Evolutionary conservation across 2,329 filamentous ascomycete species (phyloP), one percentile per base, ranked within the genome.

Genomic region (Magnaporthales sp.): DNA sequence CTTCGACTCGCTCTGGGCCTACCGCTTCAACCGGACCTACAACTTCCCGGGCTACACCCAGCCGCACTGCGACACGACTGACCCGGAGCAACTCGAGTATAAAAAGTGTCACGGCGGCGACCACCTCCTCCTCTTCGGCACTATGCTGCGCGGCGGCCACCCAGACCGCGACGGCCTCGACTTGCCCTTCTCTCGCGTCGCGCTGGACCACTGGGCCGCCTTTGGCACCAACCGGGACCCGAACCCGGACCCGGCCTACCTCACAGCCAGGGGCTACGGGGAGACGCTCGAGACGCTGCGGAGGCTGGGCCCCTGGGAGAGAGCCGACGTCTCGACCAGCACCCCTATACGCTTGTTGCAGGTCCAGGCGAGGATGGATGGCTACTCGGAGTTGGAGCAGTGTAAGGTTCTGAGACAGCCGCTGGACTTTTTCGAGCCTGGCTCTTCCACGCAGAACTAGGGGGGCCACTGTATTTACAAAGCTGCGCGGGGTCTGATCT

Each of bases 61-160:
- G 19, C 68, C 71, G 4, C 72, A 71, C 71, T 79, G 75, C 68
- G 68, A 69, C 31, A 70, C 75, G 15, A 72, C 73, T 1, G 66
- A 70, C 19, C 75, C 74, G 0, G 66, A 70, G 1, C 70, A 73
- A n/a, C 63, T 64, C 3, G 77, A 80, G 67, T 80, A 80, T 70
- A 76, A 75, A 70, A 79, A 78, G 68, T 80, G 78, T 70, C 78
- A 80, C 66, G 76, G 74, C 1, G 77, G 77, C 10, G 77, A 80
- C 66, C 74, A 78, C 66, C 46, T n/a, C 66, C 70, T 76, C n/a
- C 75, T 76, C 5, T 78, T 80, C 67, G 78, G 75, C 27, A 78
- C 73, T 7, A 70, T 72, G n/a, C 66, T 67, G 5, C 73, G 75
- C 30, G 71, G 66, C 3, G 75, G 75, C 0, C 71, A 72, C 62